Percentiles rank a stretch among this genome's conserved stretches.
phyloP scores from a whole-genome alignment of 2,329 filamentous ascomycete species.

The Paecilomyces sp. region DNA sequence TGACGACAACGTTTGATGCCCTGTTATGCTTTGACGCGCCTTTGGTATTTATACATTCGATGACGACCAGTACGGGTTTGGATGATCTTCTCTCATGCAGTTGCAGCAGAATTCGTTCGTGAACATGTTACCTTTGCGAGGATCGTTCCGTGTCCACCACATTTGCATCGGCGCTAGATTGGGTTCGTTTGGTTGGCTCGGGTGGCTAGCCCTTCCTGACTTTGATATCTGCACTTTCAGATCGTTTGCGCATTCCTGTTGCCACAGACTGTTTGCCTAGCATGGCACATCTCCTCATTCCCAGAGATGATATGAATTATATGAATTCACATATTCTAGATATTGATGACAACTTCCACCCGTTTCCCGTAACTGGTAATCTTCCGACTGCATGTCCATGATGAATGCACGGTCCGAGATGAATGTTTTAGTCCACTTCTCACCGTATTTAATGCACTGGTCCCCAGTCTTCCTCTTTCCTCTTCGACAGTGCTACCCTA shows the following conservation, averaged over 20 bases:
- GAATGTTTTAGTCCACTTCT: not conserved
- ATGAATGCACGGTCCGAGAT: not conserved
- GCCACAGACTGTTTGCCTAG: not conserved
- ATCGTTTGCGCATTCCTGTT: not conserved
- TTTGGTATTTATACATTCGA: not conserved
- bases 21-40: not conserved
- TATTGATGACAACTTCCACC: not conserved
- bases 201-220: not conserved
- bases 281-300: not conserved
- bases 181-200: not conserved
- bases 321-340: not conserved
- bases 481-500: not conserved
- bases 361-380: not conserved
- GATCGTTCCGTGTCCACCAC: not conserved
- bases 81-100: not conserved
- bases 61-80: not conserved
- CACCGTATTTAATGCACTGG: not conserved
- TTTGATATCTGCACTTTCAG: not conserved
- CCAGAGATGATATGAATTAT: not conserved
- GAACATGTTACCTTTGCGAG: not conserved
- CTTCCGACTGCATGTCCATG: not conserved
- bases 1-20: constrained; percentile 65
- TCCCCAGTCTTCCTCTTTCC: not conserved
- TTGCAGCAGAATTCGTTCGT: not conserved
- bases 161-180: not conserved